A percentile compares a stretch with the other conserved stretches of the same genome.
Conservation (phyloP, 176 grass and related monocot genomes). For the Thinopyrum elongatum region DNA sequence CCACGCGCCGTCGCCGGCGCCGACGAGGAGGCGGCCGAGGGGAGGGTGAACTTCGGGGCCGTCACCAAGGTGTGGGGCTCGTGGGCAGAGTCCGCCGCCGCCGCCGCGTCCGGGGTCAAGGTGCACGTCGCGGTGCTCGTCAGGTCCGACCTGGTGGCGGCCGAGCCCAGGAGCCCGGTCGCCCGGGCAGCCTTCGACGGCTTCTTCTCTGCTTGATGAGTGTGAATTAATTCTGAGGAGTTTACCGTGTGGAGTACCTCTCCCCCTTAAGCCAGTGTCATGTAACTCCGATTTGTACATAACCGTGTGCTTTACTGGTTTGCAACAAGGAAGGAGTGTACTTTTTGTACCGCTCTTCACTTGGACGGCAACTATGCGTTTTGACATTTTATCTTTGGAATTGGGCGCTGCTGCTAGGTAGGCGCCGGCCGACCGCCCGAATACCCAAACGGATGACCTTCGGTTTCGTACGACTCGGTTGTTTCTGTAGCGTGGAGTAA, state of each 20-base stretch:
- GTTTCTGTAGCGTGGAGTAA: too few relatives aligned
- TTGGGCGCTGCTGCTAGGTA: too few relatives aligned
- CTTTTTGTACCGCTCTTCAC: too few relatives aligned
- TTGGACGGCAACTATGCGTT: too few relatives aligned
- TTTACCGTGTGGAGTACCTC: too few relatives aligned
- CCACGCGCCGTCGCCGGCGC: neutral
- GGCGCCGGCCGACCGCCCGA: too few relatives aligned
- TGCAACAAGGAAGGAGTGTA: too few relatives aligned
- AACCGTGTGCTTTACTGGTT: neutral
- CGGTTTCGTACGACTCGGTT: too few relatives aligned
- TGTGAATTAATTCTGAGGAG: neutral
- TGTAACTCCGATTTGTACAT: neutral
- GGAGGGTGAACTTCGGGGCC: conserved; percentile 30
- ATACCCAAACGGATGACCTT: too few relatives aligned
- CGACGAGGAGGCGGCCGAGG: conserved; percentile 17
- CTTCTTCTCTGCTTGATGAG: conserved; percentile 64
- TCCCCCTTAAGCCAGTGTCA: too few relatives aligned
- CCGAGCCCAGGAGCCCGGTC: conserved; percentile 37
- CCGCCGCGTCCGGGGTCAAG: conserved; percentile 28
- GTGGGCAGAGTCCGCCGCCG: conserved; percentile 33
- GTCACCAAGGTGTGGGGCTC: conserved; percentile 43
- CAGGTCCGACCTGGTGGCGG: neutral
- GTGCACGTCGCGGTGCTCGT: conserved; percentile 35
- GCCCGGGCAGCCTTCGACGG: conserved; percentile 41
- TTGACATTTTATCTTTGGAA: too few relatives aligned